Evolutionary conservation across 768 basidiomycete species (phyloP).

Genomic region (Boletellus sp.): DNA sequence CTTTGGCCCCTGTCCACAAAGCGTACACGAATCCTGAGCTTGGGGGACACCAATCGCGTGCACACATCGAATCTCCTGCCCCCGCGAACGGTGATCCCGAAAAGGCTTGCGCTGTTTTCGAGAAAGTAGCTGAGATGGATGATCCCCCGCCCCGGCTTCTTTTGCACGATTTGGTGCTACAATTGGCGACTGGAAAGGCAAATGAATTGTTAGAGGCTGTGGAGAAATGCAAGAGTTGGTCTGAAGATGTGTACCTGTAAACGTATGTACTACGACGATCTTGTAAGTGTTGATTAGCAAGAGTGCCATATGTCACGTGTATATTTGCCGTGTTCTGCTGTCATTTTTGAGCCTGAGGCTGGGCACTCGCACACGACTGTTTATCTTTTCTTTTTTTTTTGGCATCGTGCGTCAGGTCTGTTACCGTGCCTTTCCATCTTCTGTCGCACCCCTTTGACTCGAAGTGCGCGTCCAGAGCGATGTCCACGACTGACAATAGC

Average conservation of each 20-base stretch:
- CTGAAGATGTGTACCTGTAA: slow-evolving; percentile 21
- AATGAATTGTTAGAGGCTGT: slow-evolving; percentile 7
- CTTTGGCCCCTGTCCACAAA: slow-evolving; percentile 5
- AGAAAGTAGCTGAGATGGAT: slow-evolving; percentile 16
- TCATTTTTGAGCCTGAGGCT: no score
- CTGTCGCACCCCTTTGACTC: not conserved
- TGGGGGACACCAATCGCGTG: slow-evolving; percentile 6
- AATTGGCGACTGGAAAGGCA: slow-evolving; percentile 7
- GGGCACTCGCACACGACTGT: no score
- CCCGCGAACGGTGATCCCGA: slow-evolving; percentile 11
- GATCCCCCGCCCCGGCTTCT: slow-evolving; percentile 22
- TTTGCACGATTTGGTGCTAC: slow-evolving; percentile 10
- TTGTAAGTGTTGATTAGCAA: no score
- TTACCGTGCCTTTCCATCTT: not conserved
- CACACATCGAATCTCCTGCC: not conserved
- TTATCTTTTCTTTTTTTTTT: no score
- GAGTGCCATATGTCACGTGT: not conserved
- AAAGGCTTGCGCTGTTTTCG: slow-evolving; percentile 21
- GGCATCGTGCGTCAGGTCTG: slow-evolving; percentile 1
- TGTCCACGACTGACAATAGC: slow-evolving; percentile 17
- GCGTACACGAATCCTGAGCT: slow-evolving; percentile 17
- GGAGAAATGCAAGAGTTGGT: slow-evolving; percentile 23
- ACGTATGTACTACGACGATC: no score
- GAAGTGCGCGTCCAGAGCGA: slow-evolving; percentile 5
- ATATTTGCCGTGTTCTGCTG: no score